Evolutionary conservation across 2,329 filamentous ascomycete genomes (phyloP), one percentile per base, ranked within the genome.

Genomic region (Exophiala dermatitidis): DNA sequence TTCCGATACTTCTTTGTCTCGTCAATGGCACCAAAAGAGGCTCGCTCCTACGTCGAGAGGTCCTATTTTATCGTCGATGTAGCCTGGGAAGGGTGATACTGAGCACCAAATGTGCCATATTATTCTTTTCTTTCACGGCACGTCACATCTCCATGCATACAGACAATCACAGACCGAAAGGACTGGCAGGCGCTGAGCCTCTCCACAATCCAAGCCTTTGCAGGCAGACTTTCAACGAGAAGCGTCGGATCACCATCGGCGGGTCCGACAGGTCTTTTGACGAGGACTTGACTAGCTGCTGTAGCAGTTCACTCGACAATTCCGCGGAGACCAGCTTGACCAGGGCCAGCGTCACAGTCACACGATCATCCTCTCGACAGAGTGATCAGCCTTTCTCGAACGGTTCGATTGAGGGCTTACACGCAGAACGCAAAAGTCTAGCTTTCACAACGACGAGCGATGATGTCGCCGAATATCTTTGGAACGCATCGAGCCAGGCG

Each of bases 161-260:
- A 6, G 33, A 34, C 33, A 34, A 34, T 34, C 33, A 34, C 10
- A 34, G 33, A 10, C 33, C 10, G 19, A n/a, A 26, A n/a, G 7
- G 5, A 28, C 28, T 9, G 4, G 12, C 30, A 38, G 8, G 9
- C 28, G 9, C 28, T 12, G 26, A 10, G 10, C 9, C n/a, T 28
- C 8, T 9, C n/a, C 33, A 6, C 30, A 36, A 31, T 29, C 26
- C 34, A 41, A 26, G 19, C 30, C 9, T 31, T n/a, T 30, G 26
- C 5, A 33, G 9, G 19, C 40, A 31, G 31, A 33, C 41, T 32
- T 42, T 41, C 29, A 46, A 29, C 9, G 43, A 40, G 29, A 44
- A 49, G 32, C 54, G 50, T 29, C 51, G 51, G 9, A 37, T 48
- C 19, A 49, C 51, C 31, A 53, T 53, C 30, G 51, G 51, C n/a